phyloP scores from a whole-genome alignment of 345 rosid genomes.

The Abelmoschus esculentus region DNA sequence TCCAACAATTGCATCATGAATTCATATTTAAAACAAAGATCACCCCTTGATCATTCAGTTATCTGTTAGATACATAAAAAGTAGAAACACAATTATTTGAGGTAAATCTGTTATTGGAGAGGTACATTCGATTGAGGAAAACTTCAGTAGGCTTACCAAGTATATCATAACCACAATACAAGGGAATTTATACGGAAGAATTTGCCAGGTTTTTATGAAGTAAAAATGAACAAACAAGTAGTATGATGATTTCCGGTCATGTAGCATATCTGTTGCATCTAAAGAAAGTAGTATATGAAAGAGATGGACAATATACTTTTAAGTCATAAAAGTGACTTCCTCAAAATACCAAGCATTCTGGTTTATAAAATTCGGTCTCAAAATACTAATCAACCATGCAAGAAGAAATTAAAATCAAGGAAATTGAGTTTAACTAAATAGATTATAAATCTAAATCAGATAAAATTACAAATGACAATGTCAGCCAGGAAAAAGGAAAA shows the following conservation, averaged over 20 bases:
- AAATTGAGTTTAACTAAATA: background rate
- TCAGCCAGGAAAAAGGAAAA: too few relatives aligned
- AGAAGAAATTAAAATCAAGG: background rate
- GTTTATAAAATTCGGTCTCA: background rate
- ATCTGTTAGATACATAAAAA: background rate
- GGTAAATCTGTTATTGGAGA: background rate
- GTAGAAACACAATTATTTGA: background rate
- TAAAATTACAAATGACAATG: background rate
- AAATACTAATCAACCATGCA: background rate
- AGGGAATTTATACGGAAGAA: background rate
- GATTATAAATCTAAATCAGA: constrained; percentile 2
- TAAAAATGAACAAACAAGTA: background rate
- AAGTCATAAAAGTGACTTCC: background rate
- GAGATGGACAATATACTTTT: background rate
- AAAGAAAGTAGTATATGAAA: background rate
- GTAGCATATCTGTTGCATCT: background rate
- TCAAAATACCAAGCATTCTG: background rate
- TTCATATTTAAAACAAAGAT: background rate
- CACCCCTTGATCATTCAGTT: background rate
- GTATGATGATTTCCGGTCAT: background rate
- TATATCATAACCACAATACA: background rate
- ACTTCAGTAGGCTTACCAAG: background rate
- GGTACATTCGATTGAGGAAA: background rate
- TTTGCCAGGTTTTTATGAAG: background rate
- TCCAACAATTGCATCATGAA: background rate